Percentiles rank a stretch among this genome's conserved stretches.
phyloP scores from a whole-genome alignment of 495 filamentous ascomycete species.

The Daldinia vernicosa region DNA sequence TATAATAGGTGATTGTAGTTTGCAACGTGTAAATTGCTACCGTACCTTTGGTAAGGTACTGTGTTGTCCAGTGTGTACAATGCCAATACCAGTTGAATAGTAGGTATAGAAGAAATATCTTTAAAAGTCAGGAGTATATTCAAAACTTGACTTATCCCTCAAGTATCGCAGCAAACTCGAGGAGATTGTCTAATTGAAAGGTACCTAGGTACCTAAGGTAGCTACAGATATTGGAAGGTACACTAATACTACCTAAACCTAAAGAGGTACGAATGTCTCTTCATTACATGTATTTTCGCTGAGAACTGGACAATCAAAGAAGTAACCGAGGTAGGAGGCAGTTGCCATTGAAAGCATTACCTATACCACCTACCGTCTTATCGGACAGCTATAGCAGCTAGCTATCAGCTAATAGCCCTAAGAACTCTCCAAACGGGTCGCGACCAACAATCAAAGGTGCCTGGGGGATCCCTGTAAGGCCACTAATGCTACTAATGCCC shows the following conservation, averaged over 20 bases:
- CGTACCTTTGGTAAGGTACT: not conserved
- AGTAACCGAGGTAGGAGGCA: not conserved
- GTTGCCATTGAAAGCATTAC: not conserved
- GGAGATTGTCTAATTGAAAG: too few species aligned
- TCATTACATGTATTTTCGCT: too few species aligned
- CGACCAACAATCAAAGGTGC: conserved; percentile 19
- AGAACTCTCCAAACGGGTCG: conserved; percentile 23
- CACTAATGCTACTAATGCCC: not conserved
- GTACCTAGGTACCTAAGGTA: too few species aligned
- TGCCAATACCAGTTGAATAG: not conserved
- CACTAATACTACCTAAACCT: too few species aligned
- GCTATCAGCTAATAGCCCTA: conserved; percentile 23
- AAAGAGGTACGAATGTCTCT: too few species aligned
- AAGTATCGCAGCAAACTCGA: too few species aligned
- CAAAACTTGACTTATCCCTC: not conserved
- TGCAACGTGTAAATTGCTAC: conserved; percentile 33
- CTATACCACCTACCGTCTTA: not conserved
- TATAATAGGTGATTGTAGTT: conserved; percentile 14
- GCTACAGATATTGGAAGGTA: too few species aligned
- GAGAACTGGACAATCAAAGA: too few species aligned
- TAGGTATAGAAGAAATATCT: not conserved
- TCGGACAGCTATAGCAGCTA: conserved; percentile 6
- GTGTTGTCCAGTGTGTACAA: not conserved
- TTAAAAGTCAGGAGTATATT: not conserved
- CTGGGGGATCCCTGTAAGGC: conserved; percentile 18